Conservation (phyloP, 495 filamentous ascomycete species). For the Hypoxylon rickii region DNA sequence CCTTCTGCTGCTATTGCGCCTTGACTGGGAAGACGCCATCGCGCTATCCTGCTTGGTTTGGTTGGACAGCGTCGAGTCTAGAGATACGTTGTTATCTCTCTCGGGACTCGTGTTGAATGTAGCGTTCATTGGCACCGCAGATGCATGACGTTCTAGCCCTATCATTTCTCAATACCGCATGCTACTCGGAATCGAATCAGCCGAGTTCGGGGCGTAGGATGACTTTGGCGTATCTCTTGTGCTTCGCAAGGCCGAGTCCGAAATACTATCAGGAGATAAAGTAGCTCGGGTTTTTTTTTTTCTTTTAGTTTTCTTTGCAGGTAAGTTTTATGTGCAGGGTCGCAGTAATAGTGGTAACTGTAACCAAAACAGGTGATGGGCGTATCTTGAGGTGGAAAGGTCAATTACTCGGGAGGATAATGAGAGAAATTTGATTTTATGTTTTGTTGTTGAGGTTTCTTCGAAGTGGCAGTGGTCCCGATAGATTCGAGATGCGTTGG, state of each 20-base stretch:
- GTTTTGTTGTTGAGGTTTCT: slow-evolving; percentile 1
- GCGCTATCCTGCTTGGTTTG: slow-evolving; percentile 2
- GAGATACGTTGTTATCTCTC: slow-evolving; percentile 11
- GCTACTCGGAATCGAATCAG: slow-evolving; percentile 14
- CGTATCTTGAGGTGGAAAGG: slow-evolving; percentile 18
- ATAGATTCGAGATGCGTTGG: slow-evolving; percentile 25
- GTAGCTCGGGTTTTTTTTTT: slow-evolving; percentile 4
- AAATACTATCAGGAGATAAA: slow-evolving; percentile 16
- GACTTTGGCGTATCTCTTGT: background rate
- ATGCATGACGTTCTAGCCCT: slow-evolving; percentile 34
- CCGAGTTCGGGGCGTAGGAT: too few species aligned
- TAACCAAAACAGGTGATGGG: slow-evolving; percentile 24
- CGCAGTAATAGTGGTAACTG: slow-evolving; percentile 29
- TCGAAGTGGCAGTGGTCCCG: slow-evolving; percentile 2
- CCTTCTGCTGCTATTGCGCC: slow-evolving; percentile 4
- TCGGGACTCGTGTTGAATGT: slow-evolving; percentile 6
- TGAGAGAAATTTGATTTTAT: slow-evolving; percentile 21
- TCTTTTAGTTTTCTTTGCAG: slow-evolving; percentile 16
- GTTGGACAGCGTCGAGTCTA: slow-evolving; percentile 4
- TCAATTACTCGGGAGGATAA: slow-evolving; percentile 19
- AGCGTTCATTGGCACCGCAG: slow-evolving; percentile 20
- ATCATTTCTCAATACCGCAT: slow-evolving; percentile 37
- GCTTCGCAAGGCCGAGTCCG: slow-evolving; percentile 1
- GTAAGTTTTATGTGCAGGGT: slow-evolving; percentile 24
- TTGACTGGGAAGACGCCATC: slow-evolving; percentile 12